These are phyloP conservation scores for Trichoderma sp. DNA, from an alignment of 2,329 filamentous ascomycete species.

Conservation along the genomic window DNA sequence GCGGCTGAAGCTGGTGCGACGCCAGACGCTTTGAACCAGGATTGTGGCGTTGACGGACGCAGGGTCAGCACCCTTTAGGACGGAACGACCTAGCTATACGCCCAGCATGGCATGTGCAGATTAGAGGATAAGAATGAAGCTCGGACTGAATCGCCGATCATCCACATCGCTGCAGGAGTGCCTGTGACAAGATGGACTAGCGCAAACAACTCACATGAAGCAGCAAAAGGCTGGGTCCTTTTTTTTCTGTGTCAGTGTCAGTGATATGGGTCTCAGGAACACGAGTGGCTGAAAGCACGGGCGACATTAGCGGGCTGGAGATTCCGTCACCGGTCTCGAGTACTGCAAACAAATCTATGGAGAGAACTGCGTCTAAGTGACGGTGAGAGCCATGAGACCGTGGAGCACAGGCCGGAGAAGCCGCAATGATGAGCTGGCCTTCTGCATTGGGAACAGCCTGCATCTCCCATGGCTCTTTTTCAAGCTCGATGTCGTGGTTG, in stretches of 20 bases:
- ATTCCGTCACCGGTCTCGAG: conserved; percentile 3
- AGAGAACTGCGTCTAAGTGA: conserved; percentile 8
- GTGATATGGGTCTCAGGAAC: conserved; percentile 1
- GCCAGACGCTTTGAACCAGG: neutral
- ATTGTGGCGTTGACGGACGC: neutral
- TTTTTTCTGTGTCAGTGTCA: neutral
- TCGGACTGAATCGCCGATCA: conserved; percentile 17
- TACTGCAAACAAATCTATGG: conserved; percentile 2
- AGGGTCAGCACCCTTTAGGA: neutral
- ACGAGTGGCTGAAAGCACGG: neutral
- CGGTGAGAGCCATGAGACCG: conserved; percentile 11
- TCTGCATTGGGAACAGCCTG: conserved; percentile 33
- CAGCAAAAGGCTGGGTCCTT: neutral
- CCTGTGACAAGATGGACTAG: conserved; percentile 7
- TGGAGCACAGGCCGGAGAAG: conserved; percentile 12
- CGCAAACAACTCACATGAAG: conserved; percentile 8
- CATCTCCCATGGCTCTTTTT: conserved; percentile 24
- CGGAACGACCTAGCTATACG: neutral
- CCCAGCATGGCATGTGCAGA: neutral
- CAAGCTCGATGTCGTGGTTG: neutral
- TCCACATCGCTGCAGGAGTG: conserved; percentile 10
- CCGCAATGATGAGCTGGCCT: conserved; percentile 31
- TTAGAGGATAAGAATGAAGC: neutral
- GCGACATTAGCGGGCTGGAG: conserved; percentile 8
- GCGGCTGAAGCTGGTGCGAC: neutral